phyloP scores from a whole-genome alignment of 2,329 filamentous ascomycete genomes.

The Alternaria sp. region DNA sequence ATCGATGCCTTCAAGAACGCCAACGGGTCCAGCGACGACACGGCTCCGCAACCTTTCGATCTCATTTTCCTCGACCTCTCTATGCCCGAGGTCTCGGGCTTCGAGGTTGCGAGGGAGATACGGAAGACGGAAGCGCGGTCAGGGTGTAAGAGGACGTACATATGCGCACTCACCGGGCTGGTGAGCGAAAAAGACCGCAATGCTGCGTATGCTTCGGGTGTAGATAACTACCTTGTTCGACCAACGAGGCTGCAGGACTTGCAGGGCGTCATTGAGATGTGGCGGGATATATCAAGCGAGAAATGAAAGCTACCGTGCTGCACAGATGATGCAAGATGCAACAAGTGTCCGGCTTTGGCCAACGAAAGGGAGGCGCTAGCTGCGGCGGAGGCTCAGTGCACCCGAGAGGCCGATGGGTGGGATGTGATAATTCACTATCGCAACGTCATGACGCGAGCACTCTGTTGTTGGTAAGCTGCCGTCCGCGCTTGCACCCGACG shows the following conservation, averaged over 20 bases:
- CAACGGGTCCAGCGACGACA: not conserved
- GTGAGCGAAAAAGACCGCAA: constrained; percentile 11
- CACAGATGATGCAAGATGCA: not conserved
- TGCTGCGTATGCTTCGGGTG: constrained; percentile 10
- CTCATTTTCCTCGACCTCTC: constrained; percentile 13
- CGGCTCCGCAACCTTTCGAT: constrained; percentile 1
- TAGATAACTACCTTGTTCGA: constrained; percentile 9
- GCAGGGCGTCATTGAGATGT: constrained; percentile 1
- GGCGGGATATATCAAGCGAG: not conserved
- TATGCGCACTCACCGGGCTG: constrained; percentile 11
- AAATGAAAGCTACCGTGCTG: not conserved
- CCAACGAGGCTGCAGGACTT: constrained; percentile 4
- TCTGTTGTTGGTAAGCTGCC: constrained; percentile 33
- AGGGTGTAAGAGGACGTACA: constrained; percentile 3
- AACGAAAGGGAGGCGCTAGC: not conserved
- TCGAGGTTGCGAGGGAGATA: constrained; percentile 11
- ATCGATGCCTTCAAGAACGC: constrained; percentile 6
- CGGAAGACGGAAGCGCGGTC: constrained; percentile 5
- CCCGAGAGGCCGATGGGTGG: not conserved
- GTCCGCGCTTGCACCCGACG: constrained; percentile 9
- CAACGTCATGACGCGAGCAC: constrained; percentile 25
- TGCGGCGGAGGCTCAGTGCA: not conserved
- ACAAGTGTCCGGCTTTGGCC: not conserved
- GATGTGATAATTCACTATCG: constrained; percentile 11
- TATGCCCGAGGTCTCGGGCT: constrained; percentile 9